Evolutionary conservation across 345 rosid genomes (phyloP).

Genomic region (Gossypium ekmanianum): DNA sequence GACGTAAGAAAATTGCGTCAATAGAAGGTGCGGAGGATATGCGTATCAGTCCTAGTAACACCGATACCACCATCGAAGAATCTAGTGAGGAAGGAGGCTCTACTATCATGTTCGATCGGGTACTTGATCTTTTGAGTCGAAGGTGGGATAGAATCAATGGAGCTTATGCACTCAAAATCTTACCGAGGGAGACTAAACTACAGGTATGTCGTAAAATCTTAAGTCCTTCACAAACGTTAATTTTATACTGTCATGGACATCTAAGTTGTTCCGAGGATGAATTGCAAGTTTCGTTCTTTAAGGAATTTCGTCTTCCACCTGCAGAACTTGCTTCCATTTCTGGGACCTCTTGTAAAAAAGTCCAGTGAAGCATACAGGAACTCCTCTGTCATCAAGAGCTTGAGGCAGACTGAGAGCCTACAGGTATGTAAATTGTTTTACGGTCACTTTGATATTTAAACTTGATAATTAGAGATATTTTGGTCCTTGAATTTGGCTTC

Average conservation of each 20-base stretch:
- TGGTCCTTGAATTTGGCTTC: no score
- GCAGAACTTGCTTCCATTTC: conserved; percentile 90
- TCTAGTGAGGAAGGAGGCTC: conserved; percentile 65
- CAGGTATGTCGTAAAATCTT: conserved; percentile 47
- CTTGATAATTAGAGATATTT: no score
- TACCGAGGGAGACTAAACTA: conserved; percentile 88
- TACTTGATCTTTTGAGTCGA: conserved; percentile 78
- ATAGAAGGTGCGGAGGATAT: conserved; percentile 81
- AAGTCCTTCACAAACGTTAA: not conserved
- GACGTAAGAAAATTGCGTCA: conserved; percentile 83
- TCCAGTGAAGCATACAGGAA: conserved; percentile 88
- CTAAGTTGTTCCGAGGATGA: not conserved
- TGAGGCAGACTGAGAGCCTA: conserved; percentile 82
- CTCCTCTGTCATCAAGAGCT: conserved; percentile 76
- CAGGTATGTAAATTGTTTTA: conserved; percentile 51
- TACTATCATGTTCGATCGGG: conserved; percentile 77
- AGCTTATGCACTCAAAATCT: conserved; percentile 86
- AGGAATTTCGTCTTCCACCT: conserved; percentile 13
- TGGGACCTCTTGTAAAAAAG: conserved; percentile 82
- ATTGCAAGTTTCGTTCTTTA: conserved; percentile 12
- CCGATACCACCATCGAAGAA: conserved; percentile 83
- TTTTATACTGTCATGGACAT: not conserved
- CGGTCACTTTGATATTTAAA: no score
- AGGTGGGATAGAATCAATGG: conserved; percentile 97
- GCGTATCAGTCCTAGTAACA: conserved; percentile 58